phyloP scores from a whole-genome alignment of 2,329 filamentous ascomycete genomes.

The Pyrenophora teres region DNA sequence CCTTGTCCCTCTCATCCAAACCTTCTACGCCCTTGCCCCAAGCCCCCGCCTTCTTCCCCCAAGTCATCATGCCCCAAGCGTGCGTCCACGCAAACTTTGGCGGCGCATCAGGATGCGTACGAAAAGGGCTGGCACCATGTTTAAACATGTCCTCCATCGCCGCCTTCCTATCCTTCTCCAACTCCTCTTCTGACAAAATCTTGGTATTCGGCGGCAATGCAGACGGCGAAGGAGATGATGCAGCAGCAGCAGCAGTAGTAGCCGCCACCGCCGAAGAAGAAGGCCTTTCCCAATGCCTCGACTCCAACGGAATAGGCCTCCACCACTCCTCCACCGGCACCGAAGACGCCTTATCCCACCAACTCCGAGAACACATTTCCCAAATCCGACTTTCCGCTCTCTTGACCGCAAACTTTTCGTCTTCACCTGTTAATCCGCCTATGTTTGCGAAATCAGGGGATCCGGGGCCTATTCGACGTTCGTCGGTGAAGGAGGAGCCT shows the following conservation, averaged over 20 bases:
- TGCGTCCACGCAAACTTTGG: conserved; percentile 59
- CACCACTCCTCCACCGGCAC: conserved; percentile 60
- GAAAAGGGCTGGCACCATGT: conserved; percentile 54
- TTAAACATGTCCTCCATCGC: conserved; percentile 44
- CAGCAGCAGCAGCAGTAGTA: background rate
- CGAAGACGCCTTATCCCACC: conserved; percentile 67
- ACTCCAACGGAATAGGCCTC: conserved; percentile 66
- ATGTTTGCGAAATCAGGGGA: conserved; percentile 68
- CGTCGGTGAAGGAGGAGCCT: conserved; percentile 33
- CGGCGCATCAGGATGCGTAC: conserved; percentile 51
- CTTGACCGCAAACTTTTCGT: conserved; percentile 81
- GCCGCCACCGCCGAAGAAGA: background rate
- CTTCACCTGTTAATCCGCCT: conserved; percentile 74
- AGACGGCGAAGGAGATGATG: background rate
- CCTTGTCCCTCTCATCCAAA: conserved; percentile 47
- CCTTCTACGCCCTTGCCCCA: conserved; percentile 59
- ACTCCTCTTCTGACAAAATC: conserved; percentile 22
- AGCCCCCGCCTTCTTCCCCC: conserved; percentile 58
- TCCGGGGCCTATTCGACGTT: conserved; percentile 24
- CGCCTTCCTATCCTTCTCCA: conserved; percentile 32
- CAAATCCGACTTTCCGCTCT: conserved; percentile 76
- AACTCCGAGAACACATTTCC: conserved; percentile 76
- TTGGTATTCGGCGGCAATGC: conserved; percentile 21
- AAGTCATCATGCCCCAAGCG: conserved; percentile 59
- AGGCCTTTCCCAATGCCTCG: conserved; percentile 67